Percentiles rank a stretch among this genome's conserved stretches.
These are phyloP conservation scores for Neurospora sp. DNA, from an alignment of 495 filamentous ascomycete species.

Conservation along the genomic window DNA sequence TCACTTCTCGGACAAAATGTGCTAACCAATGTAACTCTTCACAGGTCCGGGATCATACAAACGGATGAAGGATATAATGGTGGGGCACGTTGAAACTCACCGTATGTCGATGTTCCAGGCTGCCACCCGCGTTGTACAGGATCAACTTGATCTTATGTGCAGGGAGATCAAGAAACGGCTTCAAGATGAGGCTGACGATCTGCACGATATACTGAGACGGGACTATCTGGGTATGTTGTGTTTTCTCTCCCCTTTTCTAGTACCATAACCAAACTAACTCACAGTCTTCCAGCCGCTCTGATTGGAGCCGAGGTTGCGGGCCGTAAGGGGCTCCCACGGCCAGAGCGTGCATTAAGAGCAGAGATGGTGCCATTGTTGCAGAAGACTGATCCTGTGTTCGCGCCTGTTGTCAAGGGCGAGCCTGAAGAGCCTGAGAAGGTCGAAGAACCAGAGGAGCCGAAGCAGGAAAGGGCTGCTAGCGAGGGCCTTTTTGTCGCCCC, in stretches of 20 bases:
- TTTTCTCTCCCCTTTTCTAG: too few species aligned
- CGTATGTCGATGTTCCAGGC: constrained; percentile 42
- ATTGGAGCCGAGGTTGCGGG: constrained; percentile 5
- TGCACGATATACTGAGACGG: constrained; percentile 30
- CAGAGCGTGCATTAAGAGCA: constrained; percentile 9
- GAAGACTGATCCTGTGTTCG: not conserved
- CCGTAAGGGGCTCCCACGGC: constrained; percentile 1
- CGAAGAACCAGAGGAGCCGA: not conserved
- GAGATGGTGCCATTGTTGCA: constrained; percentile 11
- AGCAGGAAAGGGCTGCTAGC: not conserved
- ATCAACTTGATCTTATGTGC: constrained; percentile 29
- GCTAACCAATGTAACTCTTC: constrained; percentile 7
- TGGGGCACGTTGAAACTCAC: constrained; percentile 31
- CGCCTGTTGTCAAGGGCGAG: not conserved
- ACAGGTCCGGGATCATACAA: constrained; percentile 31
- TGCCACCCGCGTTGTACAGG: constrained; percentile 34
- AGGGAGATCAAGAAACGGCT: constrained; percentile 24
- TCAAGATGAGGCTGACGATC: constrained; percentile 26
- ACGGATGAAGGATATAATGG: constrained; percentile 49
- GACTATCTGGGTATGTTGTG: constrained; percentile 29
- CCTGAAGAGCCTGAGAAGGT: not conserved
- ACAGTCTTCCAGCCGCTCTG: not conserved
- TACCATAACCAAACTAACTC: too few species aligned
- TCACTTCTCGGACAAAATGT: not conserved
- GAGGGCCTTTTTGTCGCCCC: not conserved